Evolutionary conservation across 2,329 filamentous ascomycete species (phyloP), one percentile per base, ranked within the genome.

Genomic region (Dryadomyces quercus-mongolicae): DNA sequence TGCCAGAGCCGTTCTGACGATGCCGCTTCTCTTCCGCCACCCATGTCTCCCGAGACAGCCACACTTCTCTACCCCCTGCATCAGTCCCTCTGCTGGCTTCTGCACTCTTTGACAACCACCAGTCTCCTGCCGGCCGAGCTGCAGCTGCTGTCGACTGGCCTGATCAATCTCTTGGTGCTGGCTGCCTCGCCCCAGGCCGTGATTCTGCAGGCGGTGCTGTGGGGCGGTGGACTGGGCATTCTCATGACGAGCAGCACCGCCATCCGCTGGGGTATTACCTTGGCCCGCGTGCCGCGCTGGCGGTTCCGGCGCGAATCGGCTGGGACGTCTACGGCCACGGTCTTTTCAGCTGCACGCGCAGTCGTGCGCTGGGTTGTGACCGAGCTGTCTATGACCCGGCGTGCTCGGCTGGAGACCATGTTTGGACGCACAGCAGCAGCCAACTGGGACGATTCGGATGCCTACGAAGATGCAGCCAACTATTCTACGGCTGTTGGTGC

Each of bases 251-350:
- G 89, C 64, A 80, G 81, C 34, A 77, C 82, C 34, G 80, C 93
- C 13, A 80, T 97, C 40, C 78, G 77, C 62, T 94, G 88, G 86
- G 90, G 88, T 48, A 85, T 97, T 53, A 79, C 85, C 25, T 72
- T 98, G 57, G 91, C 92, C 51, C 79, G 92, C 55, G 88, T 97
- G 18, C 93, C 93, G 2, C 89, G 83, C 62, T 96, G 92, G 89
- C 86, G 91, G 46, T 91, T 97, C 62, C 79, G 82, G 61, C 80
- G 83, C 54, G 70, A 75, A 62, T 61, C 5, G 63, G 65, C 54
- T 67, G 69, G 60, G 57, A 22, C 20, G 20, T 8, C 44, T 15
- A 12, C 22, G 20, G 22, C 42, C 62, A 66, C 49, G 16, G 2
- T 40, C 13, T 7, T 22, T n/a, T 53, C 42, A 25, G 45, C 43